These are phyloP conservation scores for Cladosporium sp. DNA, from an alignment of 2,329 filamentous ascomycete species.

Conservation along the genomic window DNA sequence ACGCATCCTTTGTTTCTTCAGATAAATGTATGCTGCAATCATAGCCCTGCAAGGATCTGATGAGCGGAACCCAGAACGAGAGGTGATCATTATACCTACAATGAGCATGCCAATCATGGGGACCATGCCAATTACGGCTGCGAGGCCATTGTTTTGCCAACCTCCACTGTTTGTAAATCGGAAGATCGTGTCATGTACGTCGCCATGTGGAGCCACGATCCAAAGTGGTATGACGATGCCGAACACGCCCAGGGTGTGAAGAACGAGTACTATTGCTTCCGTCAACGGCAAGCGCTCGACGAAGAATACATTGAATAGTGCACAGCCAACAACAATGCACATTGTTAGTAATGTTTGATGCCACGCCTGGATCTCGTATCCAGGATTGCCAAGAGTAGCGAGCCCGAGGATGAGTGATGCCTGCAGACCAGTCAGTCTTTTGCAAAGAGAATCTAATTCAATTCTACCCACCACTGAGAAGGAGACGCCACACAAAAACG, in stretches of 20 bases:
- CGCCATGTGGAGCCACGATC: conserved; percentile 23
- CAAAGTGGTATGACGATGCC: conserved; percentile 33
- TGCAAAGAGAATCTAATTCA: neutral
- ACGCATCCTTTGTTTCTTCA: conserved; percentile 21
- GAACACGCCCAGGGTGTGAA: conserved; percentile 33
- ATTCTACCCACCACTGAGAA: conserved; percentile 33
- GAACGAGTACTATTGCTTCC: conserved; percentile 41
- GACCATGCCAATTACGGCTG: conserved; percentile 16
- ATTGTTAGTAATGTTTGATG: conserved; percentile 34
- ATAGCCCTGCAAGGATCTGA: neutral
- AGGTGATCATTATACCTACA: neutral
- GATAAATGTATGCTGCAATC: conserved; percentile 20
- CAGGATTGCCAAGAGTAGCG: neutral
- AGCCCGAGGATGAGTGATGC: neutral
- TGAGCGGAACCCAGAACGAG: neutral
- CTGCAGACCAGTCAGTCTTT: neutral
- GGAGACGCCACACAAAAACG: conserved; percentile 37
- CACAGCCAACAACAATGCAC: conserved; percentile 39
- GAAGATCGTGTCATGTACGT: conserved; percentile 1
- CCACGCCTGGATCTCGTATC: conserved; percentile 31
- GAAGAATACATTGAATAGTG: conserved; percentile 29
- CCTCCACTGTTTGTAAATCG: conserved; percentile 14
- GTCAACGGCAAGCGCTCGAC: conserved; percentile 37
- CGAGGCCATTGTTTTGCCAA: conserved; percentile 14
- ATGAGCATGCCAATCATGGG: conserved; percentile 16